These are phyloP conservation scores for Geotrichum restrictum DNA, from an alignment of 1,139 yeast species.

Conservation along the genomic window DNA sequence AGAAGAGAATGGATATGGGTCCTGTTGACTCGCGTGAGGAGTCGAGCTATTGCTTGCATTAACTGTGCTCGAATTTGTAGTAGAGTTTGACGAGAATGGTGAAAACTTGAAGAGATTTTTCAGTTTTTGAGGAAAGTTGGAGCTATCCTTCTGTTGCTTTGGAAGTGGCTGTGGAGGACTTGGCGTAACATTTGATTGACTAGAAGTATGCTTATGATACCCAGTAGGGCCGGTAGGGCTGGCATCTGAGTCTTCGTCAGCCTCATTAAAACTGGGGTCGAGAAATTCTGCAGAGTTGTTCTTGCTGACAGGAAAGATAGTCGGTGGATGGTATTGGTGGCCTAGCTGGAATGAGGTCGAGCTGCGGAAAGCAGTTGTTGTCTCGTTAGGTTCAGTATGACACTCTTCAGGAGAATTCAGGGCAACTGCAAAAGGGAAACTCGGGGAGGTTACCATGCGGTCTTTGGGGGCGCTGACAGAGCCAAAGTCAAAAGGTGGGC, in stretches of 20 bases:
- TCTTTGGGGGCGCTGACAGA: background rate
- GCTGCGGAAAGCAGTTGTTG: background rate
- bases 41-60: background rate
- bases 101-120: constrained; percentile 33
- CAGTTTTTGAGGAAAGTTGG: constrained; percentile 32
- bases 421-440: background rate
- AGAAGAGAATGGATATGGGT: constrained; percentile 1
- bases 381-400: background rate
- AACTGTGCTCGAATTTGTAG: constrained; percentile 9
- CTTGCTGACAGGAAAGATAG: no score
- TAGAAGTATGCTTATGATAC: background rate
- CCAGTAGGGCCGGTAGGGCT: background rate
- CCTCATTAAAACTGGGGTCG: background rate
- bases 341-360: background rate
- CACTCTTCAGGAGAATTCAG: background rate
- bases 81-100: constrained; percentile 18
- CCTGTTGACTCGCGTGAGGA: background rate
- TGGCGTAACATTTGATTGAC: background rate
- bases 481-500: constrained; percentile 9
- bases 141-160: background rate
- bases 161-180: background rate
- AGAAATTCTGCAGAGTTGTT: background rate
- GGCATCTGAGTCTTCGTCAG: background rate
- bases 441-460: background rate
- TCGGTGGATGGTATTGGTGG: background rate